Percentiles rank a stretch among this genome's conserved stretches.
Conservation (phyloP, 1,284 basidiomycete species). For the Apiotrichum montevideense region DNA sequence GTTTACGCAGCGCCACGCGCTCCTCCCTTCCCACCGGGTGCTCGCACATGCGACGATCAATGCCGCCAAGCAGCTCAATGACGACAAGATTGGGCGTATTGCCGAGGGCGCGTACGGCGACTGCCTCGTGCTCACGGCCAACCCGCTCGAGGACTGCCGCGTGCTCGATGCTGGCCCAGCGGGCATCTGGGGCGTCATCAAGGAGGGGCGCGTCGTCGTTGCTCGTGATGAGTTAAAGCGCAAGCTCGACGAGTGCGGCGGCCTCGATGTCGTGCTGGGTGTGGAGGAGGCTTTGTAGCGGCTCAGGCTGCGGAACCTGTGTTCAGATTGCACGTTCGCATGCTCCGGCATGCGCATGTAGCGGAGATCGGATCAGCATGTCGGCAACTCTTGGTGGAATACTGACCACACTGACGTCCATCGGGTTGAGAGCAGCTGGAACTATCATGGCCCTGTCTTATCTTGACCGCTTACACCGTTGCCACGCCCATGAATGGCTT, state of each 20-base stretch:
- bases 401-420: too few species aligned
- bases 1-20: conserved; percentile 49
- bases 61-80: conserved; percentile 46
- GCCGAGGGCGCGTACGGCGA: conserved; percentile 48
- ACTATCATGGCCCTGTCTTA: too few species aligned
- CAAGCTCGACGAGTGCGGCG: conserved; percentile 8
- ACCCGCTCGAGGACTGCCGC: conserved; percentile 51
- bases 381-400: too few species aligned
- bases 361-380: too few species aligned
- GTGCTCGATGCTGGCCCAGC: conserved; percentile 47
- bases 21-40: conserved; percentile 46
- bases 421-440: too few species aligned
- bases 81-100: conserved; percentile 46
- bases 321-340: too few species aligned
- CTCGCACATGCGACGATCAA: conserved; percentile 52
- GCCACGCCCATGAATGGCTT: too few species aligned
- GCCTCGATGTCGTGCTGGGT: conserved; percentile 14
- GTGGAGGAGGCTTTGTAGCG: conserved; percentile 8
- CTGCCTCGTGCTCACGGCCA: conserved; percentile 48
- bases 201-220: conserved; percentile 21
- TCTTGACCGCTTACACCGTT: too few species aligned
- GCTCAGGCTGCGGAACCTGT: too few species aligned
- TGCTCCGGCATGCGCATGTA: too few species aligned
- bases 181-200: conserved; percentile 20
- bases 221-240: conserved; percentile 2